phyloP scores from a whole-genome alignment of 2,329 filamentous ascomycete species.

The Curvularia lunata region DNA sequence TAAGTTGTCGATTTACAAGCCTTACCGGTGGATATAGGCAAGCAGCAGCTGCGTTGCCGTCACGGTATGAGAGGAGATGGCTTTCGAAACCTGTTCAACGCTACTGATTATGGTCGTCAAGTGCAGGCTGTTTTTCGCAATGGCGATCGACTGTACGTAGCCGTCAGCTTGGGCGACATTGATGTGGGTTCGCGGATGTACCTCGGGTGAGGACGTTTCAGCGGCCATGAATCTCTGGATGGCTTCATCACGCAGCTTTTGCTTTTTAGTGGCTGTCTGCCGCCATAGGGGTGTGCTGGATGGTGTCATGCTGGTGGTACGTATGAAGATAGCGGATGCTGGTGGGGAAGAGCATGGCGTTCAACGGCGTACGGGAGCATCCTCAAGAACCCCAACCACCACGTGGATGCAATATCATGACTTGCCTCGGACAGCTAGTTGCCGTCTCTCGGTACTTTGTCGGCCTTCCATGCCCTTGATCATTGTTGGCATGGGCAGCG shows the following conservation, averaged over 20 bases:
- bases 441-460: not conserved
- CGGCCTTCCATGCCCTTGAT: not conserved
- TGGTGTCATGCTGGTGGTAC: constrained; percentile 18
- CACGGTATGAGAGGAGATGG: constrained; percentile 36
- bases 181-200: constrained; percentile 4
- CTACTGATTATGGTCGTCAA: constrained; percentile 23
- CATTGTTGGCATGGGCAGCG: not conserved
- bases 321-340: not conserved
- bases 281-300: constrained; percentile 32
- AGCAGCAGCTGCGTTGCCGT: constrained; percentile 38
- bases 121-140: constrained; percentile 5
- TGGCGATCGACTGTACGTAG: constrained; percentile 20
- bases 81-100: constrained; percentile 29
- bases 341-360: not conserved
- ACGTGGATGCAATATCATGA: not conserved
- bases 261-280: constrained; percentile 35
- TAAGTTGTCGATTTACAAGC: constrained; percentile 12
- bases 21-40: constrained; percentile 43
- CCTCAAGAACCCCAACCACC: not conserved
- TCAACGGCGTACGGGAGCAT: not conserved
- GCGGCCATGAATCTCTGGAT: constrained; percentile 30
- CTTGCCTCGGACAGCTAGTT: not conserved
- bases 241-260: constrained; percentile 32
- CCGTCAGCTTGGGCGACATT: constrained; percentile 14
- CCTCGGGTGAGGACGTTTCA: constrained; percentile 11